These are phyloP conservation scores for Aspergillus persii DNA, from an alignment of 2,329 filamentous ascomycete genomes.

Conservation along the genomic window DNA sequence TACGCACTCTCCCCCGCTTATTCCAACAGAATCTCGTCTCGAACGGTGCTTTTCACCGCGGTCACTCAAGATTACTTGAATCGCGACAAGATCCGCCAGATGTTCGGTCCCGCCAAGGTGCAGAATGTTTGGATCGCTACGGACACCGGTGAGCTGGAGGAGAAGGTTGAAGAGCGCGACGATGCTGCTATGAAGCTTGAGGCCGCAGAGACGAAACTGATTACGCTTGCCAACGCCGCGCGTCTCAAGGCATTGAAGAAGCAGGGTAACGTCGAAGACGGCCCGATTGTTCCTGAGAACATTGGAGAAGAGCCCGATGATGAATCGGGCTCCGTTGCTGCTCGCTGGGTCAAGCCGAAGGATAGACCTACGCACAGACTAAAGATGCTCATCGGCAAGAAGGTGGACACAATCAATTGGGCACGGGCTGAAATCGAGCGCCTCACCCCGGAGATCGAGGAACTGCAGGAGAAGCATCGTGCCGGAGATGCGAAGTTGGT, in stretches of 20 bases:
- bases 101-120: conserved; percentile 76
- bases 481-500: conserved; percentile 64
- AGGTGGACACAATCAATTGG: conserved; percentile 94
- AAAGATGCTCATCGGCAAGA: conserved; percentile 72
- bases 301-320: conserved; percentile 55
- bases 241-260: conserved; percentile 69
- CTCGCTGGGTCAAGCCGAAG: conserved; percentile 70
- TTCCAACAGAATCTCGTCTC: conserved; percentile 79
- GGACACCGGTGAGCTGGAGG: conserved; percentile 72
- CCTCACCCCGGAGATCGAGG: conserved; percentile 69
- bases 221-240: conserved; percentile 72
- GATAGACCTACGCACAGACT: conserved; percentile 74
- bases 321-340: conserved; percentile 69
- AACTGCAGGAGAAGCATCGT: conserved; percentile 65
- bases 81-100: conserved; percentile 69
- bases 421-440: conserved; percentile 73
- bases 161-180: conserved; percentile 78
- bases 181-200: conserved; percentile 79
- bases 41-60: conserved; percentile 84
- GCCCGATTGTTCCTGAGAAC: conserved; percentile 34
- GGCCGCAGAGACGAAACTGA: conserved; percentile 79
- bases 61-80: conserved; percentile 77
- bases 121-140: conserved; percentile 81
- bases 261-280: conserved; percentile 40
- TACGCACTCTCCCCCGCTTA: conserved; percentile 85